Evolutionary conservation across 1,139 yeast genomes (phyloP), one percentile per base, ranked within the genome.

Genomic region (Candida mesenterica): DNA sequence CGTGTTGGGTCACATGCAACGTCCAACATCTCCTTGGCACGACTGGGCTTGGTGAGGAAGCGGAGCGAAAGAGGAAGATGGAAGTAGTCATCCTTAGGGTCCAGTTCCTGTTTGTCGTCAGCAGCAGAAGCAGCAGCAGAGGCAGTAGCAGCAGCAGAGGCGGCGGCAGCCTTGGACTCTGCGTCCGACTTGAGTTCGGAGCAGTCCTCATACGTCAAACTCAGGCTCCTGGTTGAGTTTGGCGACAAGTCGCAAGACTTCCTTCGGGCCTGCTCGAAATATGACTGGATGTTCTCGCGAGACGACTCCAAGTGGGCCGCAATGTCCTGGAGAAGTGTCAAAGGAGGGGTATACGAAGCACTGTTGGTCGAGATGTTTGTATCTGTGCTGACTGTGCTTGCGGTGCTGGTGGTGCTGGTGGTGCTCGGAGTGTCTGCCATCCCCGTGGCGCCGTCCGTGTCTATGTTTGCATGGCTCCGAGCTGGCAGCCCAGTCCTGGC

Each of bases 21-120:
- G 3, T 55, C 55, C 31, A 65, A 53, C 39, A 61, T 55, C 33
- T 55, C 61, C 16, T 45, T 46, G 14, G 72, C 52, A 30, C 75
- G 48, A 26, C 65, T 52, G 5, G 75, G 75, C 44, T 63, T 67
- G 44, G 67, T 73, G 43, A 69, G 62, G 44, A 65, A 63, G 36
- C 59, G 55, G 51, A 69, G 55, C 5, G 71, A 65, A 27, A 67
- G 48, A 9, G 68, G 65, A 16, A 41, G 16, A 20, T 32, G 20
- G 16, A 24, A n/a, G n/a, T n/a, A n/a, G n/a, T n/a, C n/a, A n/a
- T 28, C 22, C 12, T 8, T 5, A 20, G 17, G n/a, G n/a, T n/a
- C n/a, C n/a, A n/a, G 19, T 28, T 15, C 12, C 19, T 15, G 28
- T 12, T 15, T 19, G n/a, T n/a, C n/a, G n/a, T n/a, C n/a, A n/a